Conservation (phyloP, 148 eudicot genomes). For the Chenopodium formosanum region DNA sequence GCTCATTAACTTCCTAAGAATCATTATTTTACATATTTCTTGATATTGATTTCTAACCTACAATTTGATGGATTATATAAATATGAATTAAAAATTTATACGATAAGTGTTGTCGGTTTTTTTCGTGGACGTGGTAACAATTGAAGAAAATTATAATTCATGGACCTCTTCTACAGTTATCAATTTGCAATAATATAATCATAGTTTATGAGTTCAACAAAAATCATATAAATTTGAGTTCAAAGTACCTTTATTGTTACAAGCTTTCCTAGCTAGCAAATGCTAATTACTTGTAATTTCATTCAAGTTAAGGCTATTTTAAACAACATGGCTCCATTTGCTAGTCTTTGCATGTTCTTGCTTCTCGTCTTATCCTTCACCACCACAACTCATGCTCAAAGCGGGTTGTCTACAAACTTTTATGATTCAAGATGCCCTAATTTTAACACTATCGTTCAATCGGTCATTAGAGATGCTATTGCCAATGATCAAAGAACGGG, state of each 20-base stretch:
- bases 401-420: constrained; percentile 27
- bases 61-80: neutral
- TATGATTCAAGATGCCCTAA: constrained; percentile 43
- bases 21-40: neutral
- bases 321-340: neutral
- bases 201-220: neutral
- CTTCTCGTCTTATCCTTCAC: constrained; percentile 10
- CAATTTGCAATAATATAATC: constrained; percentile 5
- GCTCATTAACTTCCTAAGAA: neutral
- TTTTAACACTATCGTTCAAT: constrained; percentile 30
- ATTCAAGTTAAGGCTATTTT: no score
- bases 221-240: neutral
- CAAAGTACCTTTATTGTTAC: neutral
- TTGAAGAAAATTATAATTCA: neutral
- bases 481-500: constrained; percentile 57
- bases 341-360: neutral
- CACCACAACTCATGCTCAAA: constrained; percentile 27
- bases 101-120: neutral
- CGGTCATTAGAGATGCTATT: constrained; percentile 33
- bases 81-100: neutral
- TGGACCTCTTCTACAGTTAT: neutral
- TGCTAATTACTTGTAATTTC: no score
- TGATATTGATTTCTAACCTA: neutral
- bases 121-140: neutral
- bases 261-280: neutral